These are phyloP conservation scores for Aspergillus carbonarius DNA, from an alignment of 2,329 filamentous ascomycete species.

Conservation along the genomic window DNA sequence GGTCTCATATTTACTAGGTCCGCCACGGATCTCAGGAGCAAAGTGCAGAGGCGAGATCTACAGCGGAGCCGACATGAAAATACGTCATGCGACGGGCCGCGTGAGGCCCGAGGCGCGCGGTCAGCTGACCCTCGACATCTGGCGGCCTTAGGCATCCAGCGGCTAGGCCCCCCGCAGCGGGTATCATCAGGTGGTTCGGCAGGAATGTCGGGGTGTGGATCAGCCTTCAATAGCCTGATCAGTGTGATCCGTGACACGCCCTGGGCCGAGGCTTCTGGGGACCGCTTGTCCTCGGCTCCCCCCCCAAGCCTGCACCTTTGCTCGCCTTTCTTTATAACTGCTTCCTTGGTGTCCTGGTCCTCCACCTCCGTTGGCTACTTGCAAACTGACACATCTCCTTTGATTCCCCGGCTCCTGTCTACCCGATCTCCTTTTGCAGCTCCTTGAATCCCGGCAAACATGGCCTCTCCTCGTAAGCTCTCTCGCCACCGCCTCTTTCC, in stretches of 20 bases:
- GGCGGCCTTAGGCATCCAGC: no score
- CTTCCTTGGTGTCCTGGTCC: not conserved
- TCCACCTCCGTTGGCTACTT: not conserved
- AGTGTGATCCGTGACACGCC: not conserved
- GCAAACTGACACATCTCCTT: not conserved
- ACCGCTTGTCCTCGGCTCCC: constrained; percentile 16
- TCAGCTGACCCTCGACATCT: constrained; percentile 7
- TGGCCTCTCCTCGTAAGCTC: constrained; percentile 78
- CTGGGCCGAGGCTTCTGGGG: constrained; percentile 16
- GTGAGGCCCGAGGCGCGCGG: constrained; percentile 1
- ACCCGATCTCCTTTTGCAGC: constrained; percentile 7
- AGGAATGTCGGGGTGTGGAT: not conserved
- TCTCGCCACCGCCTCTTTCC: constrained; percentile 9
- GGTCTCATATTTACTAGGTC: constrained; percentile 12
- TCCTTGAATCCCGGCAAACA: constrained; percentile 36
- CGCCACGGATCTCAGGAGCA: not conserved
- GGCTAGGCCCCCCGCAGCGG: not conserved
- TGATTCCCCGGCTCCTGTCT: constrained; percentile 4
- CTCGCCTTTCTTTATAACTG: constrained; percentile 11
- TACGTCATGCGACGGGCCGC: constrained; percentile 8
- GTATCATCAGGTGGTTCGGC: constrained; percentile 6
- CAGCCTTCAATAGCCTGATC: not conserved
- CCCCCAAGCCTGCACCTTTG: constrained; percentile 2
- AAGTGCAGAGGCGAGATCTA: constrained; percentile 3
- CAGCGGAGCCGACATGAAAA: not conserved